Evolutionary conservation across 1,284 basidiomycete genomes (phyloP).

Genomic region (Chalciporus sp.): DNA sequence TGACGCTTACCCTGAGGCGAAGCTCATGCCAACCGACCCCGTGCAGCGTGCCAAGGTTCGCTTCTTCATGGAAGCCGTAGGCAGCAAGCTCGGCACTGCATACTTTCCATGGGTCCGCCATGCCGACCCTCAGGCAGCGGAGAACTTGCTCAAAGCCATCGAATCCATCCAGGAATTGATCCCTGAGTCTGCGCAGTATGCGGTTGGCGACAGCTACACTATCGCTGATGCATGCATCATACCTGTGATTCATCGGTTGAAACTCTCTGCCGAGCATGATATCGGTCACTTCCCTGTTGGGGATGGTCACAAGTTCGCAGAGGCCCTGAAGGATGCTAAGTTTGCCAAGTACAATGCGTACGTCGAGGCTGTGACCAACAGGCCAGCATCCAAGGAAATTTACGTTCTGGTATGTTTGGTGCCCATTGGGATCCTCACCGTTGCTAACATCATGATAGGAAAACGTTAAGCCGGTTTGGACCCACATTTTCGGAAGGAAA

Average conservation of each 20-base stretch:
- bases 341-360: slow-evolving; percentile 49
- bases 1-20: slow-evolving; percentile 50
- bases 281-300: slow-evolving; percentile 47
- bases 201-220: slow-evolving; percentile 40
- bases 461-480: neutral
- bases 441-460: neutral
- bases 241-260: slow-evolving; percentile 49
- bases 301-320: slow-evolving; percentile 42
- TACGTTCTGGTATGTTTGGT: neutral
- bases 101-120: slow-evolving; percentile 30
- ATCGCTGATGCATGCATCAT: slow-evolving; percentile 58
- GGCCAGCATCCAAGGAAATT: neutral
- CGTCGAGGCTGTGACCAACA: neutral
- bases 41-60: slow-evolving; percentile 56
- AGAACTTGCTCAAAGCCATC: slow-evolving; percentile 17
- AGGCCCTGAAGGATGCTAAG: slow-evolving; percentile 39
- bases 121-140: slow-evolving; percentile 38
- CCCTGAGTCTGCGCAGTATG: slow-evolving; percentile 30
- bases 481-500: neutral
- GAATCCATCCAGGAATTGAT: slow-evolving; percentile 38
- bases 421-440: neutral
- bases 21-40: slow-evolving; percentile 57
- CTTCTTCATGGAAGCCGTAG: slow-evolving; percentile 58
- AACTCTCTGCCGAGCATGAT: slow-evolving; percentile 45
- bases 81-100: neutral